Conservation (phyloP, 1,139 yeast genomes). For the Trichomonascaceae sp. region DNA sequence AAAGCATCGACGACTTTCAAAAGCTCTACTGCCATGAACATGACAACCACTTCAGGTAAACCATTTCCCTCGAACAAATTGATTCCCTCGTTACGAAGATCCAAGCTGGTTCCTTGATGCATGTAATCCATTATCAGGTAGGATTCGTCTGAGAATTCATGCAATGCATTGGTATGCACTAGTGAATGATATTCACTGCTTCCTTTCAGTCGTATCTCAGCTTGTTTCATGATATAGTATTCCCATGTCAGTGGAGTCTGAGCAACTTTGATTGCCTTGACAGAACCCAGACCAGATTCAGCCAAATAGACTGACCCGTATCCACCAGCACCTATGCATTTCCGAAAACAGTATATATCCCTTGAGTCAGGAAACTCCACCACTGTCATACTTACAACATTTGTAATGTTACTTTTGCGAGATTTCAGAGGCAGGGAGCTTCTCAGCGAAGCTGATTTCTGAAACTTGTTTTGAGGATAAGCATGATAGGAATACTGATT, state of each 20-base stretch:
- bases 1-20: slow-evolving; percentile 54
- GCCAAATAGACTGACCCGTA: slow-evolving; percentile 73
- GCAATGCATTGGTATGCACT: slow-evolving; percentile 48
- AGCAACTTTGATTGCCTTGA: slow-evolving; percentile 69
- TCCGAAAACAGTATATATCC: slow-evolving; percentile 44
- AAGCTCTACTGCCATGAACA: slow-evolving; percentile 60
- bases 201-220: slow-evolving; percentile 25
- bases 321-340: slow-evolving; percentile 73
- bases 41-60: slow-evolving; percentile 56
- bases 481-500: neutral
- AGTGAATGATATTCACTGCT: slow-evolving; percentile 36
- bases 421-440: slow-evolving; percentile 2
- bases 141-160: slow-evolving; percentile 64
- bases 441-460: neutral
- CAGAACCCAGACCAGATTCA: slow-evolving; percentile 53
- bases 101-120: slow-evolving; percentile 70
- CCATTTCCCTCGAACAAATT: slow-evolving; percentile 36
- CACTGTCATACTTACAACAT: slow-evolving; percentile 5
- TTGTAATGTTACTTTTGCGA: neutral
- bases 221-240: slow-evolving; percentile 50
- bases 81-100: slow-evolving; percentile 40
- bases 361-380: slow-evolving; percentile 18
- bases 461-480: slow-evolving; percentile 1
- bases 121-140: slow-evolving; percentile 64
- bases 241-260: slow-evolving; percentile 76